Conservation (phyloP, 2,329 filamentous ascomycete genomes). For the Neonectria faginata region DNA sequence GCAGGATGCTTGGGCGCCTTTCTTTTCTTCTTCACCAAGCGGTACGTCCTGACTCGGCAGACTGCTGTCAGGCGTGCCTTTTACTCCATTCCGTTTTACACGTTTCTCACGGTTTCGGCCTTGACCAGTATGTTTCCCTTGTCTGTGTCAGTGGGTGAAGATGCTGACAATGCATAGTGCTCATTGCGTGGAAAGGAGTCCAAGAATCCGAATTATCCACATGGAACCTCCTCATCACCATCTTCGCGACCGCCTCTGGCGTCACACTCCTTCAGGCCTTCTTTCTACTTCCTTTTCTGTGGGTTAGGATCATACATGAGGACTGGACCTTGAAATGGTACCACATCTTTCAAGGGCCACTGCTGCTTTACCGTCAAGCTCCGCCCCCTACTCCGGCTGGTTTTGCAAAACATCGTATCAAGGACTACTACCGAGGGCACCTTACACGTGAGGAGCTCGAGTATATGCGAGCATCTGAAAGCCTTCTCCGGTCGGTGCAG, state of each 20-base stretch:
- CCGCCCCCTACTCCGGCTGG: constrained; percentile 52
- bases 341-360: constrained; percentile 60
- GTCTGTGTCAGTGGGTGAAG: neutral
- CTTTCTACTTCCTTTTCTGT: constrained; percentile 66
- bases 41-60: constrained; percentile 44
- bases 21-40: constrained; percentile 53
- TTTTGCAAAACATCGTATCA: constrained; percentile 57
- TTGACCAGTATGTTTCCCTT: constrained; percentile 47
- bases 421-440: constrained; percentile 63
- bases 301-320: constrained; percentile 61
- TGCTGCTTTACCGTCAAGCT: constrained; percentile 55
- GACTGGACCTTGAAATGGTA: constrained; percentile 65
- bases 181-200: constrained; percentile 62
- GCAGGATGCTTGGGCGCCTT: constrained; percentile 48
- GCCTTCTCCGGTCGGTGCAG: constrained; percentile 51
- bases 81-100: constrained; percentile 53
- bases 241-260: constrained; percentile 58
- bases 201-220: constrained; percentile 40
- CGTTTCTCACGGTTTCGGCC: constrained; percentile 52
- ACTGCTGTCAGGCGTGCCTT: constrained; percentile 51
- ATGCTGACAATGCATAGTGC: constrained; percentile 52
- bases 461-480: constrained; percentile 51
- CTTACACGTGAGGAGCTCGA: constrained; percentile 59
- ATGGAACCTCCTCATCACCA: constrained; percentile 47
- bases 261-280: constrained; percentile 56